These are phyloP conservation scores for Exophiala oligosperma DNA, from an alignment of 2,329 filamentous ascomycete genomes.

Conservation along the genomic window DNA sequence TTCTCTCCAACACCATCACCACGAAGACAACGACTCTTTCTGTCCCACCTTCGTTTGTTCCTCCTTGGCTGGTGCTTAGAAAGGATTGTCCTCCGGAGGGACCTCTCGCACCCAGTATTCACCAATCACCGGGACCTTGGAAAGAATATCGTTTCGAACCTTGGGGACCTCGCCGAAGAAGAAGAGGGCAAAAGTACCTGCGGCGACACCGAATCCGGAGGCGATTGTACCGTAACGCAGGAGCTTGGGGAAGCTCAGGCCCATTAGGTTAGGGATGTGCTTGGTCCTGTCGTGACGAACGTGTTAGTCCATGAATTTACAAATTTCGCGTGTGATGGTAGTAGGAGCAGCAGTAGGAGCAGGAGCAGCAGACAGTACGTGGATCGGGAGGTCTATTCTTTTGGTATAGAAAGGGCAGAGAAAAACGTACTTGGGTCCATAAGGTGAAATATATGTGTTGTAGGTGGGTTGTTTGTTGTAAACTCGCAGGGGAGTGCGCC, in stretches of 20 bases:
- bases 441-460: constrained; percentile 57
- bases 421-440: constrained; percentile 60
- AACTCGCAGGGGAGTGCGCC: constrained; percentile 24
- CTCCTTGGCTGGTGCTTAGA: constrained; percentile 16
- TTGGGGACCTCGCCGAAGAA: constrained; percentile 65
- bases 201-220: constrained; percentile 57
- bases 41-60: too few species aligned
- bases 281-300: constrained; percentile 9
- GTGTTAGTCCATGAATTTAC: background rate
- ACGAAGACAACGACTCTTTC: background rate
- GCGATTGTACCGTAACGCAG: constrained; percentile 46
- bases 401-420: constrained; percentile 48
- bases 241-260: constrained; percentile 23
- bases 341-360: too few species aligned
- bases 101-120: constrained; percentile 58
- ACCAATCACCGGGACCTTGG: constrained; percentile 60
- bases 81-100: constrained; percentile 61
- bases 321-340: too few species aligned
- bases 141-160: constrained; percentile 62
- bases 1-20: too few species aligned
- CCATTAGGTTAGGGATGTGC: constrained; percentile 28
- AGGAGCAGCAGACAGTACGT: too few species aligned
- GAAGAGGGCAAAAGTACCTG: constrained; percentile 61
- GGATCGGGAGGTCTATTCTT: too few species aligned
- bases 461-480: constrained; percentile 28